These are phyloP conservation scores for Gaultheria prostrata DNA, from an alignment of 148 eudicot genomes.

Conservation along the genomic window DNA sequence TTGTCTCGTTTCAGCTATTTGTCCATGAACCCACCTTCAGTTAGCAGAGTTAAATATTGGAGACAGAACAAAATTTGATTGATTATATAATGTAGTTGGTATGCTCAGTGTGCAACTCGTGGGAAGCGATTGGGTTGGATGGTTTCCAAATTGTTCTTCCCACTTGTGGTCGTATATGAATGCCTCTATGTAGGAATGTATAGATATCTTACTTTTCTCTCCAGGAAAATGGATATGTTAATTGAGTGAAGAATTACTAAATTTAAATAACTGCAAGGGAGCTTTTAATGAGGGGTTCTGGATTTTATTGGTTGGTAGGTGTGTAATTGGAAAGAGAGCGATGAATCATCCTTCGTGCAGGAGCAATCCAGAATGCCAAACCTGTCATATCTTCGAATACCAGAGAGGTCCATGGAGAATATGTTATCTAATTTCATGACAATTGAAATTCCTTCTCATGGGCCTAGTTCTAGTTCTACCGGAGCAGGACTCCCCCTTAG, in stretches of 20 bases:
- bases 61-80: not conserved
- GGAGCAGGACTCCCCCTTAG: conserved; percentile 45
- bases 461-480: conserved; percentile 35
- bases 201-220: not conserved
- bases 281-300: not conserved
- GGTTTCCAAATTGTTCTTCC: not conserved
- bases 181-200: not conserved
- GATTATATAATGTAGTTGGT: not conserved
- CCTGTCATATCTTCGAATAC: conserved; percentile 43
- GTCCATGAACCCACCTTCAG: not conserved
- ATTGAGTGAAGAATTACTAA: too few relatives aligned
- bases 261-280: not conserved
- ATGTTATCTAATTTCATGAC: conserved; percentile 32
- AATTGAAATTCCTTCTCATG: conserved; percentile 22
- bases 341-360: conserved; percentile 35
- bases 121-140: not conserved
- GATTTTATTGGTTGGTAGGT: conserved; percentile 1
- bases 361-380: conserved; percentile 37
- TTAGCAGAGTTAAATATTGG: not conserved
- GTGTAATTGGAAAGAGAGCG: conserved; percentile 23
- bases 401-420: conserved; percentile 33
- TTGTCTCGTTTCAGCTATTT: not conserved
- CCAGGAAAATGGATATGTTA: not conserved
- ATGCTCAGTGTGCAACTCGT: not conserved
- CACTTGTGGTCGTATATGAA: not conserved